Evolutionary conservation across 2,329 filamentous ascomycete species (phyloP), one percentile per base, ranked within the genome.

Genomic region (Zopfia rhizophila): DNA sequence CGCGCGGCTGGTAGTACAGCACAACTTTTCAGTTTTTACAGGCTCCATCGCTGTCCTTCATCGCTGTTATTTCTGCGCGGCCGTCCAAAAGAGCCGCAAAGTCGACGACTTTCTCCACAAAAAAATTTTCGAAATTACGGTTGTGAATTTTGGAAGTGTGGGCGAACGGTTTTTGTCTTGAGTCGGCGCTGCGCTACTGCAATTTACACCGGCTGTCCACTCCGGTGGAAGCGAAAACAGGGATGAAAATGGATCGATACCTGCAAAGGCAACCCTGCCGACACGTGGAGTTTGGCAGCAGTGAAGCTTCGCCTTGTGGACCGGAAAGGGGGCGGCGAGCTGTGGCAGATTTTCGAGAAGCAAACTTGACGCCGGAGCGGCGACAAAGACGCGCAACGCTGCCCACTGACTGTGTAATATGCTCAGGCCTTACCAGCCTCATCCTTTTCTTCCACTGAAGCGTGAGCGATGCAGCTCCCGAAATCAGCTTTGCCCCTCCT

Each of bases 221-320:
- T 51, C 63, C 60, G 44, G 55, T 65, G 66, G 68, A 66, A 70
- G 61, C 68, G 68, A 68, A 42, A 58, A 41, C 65, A 63, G 60
- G 66, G 60, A 55, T 58, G 33, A 30, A 57, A 56, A 49, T 54
- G 52, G 56, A 60, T 60, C 59, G 51, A 46, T 57, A 51, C 52
- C 56, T 65, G 55, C 58, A 58, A 51, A 55, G 53, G 44, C 39
- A 66, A 63, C 63, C 68, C 63, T 68, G 66, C 46, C 53, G 30
- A 66, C 67, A 71, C 68, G 68, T 71, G 67, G 67, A 68, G 48
- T 48, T 45, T 19, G 32, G 37, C 18, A 41, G 45, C 48, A 29
- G 55, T 61, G 61, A 56, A 58, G 55, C 54, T 50, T 51, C 47
- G 41, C 44, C 40, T 29, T 43, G 44, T 29, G 56, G 59, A 60